These are phyloP conservation scores for Melampsora larici-populina DNA, from an alignment of 1,284 basidiomycete species.

Conservation along the genomic window DNA sequence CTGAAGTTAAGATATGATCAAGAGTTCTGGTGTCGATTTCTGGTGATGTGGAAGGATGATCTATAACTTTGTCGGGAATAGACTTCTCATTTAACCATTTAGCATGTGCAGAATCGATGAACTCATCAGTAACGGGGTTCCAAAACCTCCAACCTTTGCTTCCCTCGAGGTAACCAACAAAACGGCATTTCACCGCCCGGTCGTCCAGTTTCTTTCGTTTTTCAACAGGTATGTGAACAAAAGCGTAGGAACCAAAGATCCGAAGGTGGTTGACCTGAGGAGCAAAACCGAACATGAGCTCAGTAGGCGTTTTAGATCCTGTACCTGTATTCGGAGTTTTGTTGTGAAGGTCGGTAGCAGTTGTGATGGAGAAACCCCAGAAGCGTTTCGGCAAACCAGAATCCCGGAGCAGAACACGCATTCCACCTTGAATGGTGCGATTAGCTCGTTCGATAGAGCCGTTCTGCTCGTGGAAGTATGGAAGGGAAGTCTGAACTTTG, in stretches of 20 bases:
- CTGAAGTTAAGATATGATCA: no score
- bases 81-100: neutral
- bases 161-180: slow-evolving; percentile 1
- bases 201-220: neutral
- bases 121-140: neutral
- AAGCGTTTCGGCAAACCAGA: neutral
- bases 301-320: no score
- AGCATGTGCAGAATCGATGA: neutral
- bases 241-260: neutral
- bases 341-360: no score
- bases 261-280: no score
- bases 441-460: slow-evolving; percentile 12
- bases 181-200: neutral
- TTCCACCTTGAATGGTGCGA: slow-evolving; percentile 4
- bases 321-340: no score
- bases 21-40: no score
- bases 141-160: neutral
- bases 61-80: no score
- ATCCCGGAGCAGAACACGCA: neutral
- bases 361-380: no score
- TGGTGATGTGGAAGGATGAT: no score
- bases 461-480: no score
- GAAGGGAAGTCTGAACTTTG: neutral
- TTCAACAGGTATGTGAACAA: neutral
- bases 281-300: no score